Base-by-base conservation (phyloP, 305 asterid species). In the Fraxinus sp. region DNA sequence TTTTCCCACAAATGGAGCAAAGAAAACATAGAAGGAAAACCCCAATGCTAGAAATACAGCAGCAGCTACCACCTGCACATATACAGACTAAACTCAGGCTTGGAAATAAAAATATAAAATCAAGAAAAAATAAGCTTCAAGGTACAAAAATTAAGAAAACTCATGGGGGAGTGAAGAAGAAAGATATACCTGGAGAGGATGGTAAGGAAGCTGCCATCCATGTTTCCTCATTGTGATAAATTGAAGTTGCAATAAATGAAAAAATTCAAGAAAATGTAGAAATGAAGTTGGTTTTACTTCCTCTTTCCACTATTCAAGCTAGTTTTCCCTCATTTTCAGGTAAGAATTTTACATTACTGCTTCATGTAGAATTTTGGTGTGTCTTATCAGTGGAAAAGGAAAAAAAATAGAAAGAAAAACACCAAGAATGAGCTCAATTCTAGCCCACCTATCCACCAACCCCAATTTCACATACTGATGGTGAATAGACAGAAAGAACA, bases 201-300 rank as follows among this genome's bases (percentile, higher is more conserved):
- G 99, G 84, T 96, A 94, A 80, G 99, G 98, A 85, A 96, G 99
- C 86, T 94, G 94, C 99, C 99, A 96, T 82, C 99, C 99, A 86
- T 94, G 97, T 86, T 96, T 96, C 90, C 99, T 96, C 99, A 96
- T 96, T 81, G 80, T 87, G 85, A 66, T 39, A 85, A 85, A 82
- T 81, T 77, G 66, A 79, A 81, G 33, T 64, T 64, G 72, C 72
- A 64, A 64, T 64, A 20, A 24, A 85, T 83, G 89, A 77, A 1
- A 1, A 39, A 20, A 82, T 85, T 74, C 77, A 83, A 85, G 80
- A 82, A 88, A 87, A 85, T 39, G 79, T 64, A 64, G 72, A 77
- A 79, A 82, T 32, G 70, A 64, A 78, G 30, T 59, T 37, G 36
- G 80, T 79, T 86, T 89, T 81, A 86, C 79, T 84, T 79, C 55